Conservation (phyloP, 106 monocot genomes). For the Hemerocallis citrina region DNA sequence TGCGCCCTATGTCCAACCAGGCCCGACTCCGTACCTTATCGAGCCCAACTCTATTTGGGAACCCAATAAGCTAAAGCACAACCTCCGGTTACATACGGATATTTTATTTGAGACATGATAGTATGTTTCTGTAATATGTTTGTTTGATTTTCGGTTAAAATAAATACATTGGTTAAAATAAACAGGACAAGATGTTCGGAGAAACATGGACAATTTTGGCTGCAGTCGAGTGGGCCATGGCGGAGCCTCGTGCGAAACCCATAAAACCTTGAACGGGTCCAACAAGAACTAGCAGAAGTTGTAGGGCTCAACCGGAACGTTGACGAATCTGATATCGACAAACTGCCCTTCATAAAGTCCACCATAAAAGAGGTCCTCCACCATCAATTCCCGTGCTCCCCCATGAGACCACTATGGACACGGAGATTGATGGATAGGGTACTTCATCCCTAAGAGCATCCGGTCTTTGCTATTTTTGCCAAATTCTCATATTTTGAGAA, state of each 20-base stretch:
- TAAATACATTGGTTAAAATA: not conserved
- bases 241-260: slow-evolving; percentile 50
- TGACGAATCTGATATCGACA: slow-evolving; percentile 38
- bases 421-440: slow-evolving; percentile 30
- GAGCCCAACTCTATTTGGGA: too few species aligned
- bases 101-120: too few species aligned
- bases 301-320: slow-evolving; percentile 35
- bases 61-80: too few species aligned
- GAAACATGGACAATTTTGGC: slow-evolving; percentile 58
- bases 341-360: slow-evolving; percentile 39
- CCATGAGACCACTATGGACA: slow-evolving; percentile 39
- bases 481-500: too few species aligned
- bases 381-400: slow-evolving; percentile 44
- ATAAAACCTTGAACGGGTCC: slow-evolving; percentile 19
- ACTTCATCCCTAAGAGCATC: slow-evolving; percentile 23
- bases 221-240: slow-evolving; percentile 55
- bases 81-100: too few species aligned
- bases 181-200: slow-evolving; percentile 60
- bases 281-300: slow-evolving; percentile 32
- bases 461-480: too few species aligned
- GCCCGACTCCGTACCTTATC: too few species aligned
- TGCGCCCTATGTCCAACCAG: not conserved
- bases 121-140: too few species aligned
- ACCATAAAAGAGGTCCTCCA: slow-evolving; percentile 46
- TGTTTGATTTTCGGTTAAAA: too few species aligned